These are phyloP conservation scores for Rhizophlyctis rosea DNA, from an alignment of 192 early-diverging fungal genomes.

Conservation along the genomic window DNA sequence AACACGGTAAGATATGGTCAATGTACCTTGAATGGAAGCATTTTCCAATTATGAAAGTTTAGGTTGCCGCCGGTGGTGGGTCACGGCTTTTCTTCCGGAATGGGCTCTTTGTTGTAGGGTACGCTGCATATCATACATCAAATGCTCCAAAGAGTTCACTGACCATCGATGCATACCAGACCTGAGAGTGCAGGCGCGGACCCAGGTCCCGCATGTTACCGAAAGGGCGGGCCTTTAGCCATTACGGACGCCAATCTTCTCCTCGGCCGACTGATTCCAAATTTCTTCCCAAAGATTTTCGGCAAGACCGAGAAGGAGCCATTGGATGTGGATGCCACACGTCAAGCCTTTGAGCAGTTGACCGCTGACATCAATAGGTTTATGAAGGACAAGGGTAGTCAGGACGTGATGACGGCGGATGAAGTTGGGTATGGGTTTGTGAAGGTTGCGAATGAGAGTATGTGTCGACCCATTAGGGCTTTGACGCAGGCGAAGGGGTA, in stretches of 20 bases:
- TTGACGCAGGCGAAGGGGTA: conserved; percentile 92
- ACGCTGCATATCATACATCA: conserved; percentile 8
- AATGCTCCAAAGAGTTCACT: not conserved
- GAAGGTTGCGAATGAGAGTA: conserved; percentile 93
- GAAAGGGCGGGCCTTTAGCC: conserved; percentile 86
- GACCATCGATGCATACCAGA: conserved; percentile 21
- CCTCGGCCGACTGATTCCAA: conserved; percentile 78
- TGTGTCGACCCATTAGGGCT: conserved; percentile 92
- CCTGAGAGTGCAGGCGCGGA: conserved; percentile 85
- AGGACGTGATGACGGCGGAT: conserved; percentile 61
- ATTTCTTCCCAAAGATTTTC: conserved; percentile 94
- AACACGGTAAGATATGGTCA: conserved; percentile 61
- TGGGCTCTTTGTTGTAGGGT: conserved; percentile 92
- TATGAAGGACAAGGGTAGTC: not conserved
- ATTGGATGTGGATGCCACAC: conserved; percentile 66
- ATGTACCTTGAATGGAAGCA: no score
- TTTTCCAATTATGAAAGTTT: not conserved
- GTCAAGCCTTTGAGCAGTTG: conserved; percentile 61
- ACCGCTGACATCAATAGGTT: conserved; percentile 61
- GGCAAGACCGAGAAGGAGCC: conserved; percentile 79
- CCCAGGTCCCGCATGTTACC: conserved; percentile 95
- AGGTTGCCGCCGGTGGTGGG: conserved; percentile 91
- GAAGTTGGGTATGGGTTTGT: conserved; percentile 93
- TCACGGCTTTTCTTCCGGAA: conserved; percentile 89
- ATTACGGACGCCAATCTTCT: conserved; percentile 94